phyloP scores from a whole-genome alignment of 768 basidiomycete species.

The Termitomyces sp. region DNA sequence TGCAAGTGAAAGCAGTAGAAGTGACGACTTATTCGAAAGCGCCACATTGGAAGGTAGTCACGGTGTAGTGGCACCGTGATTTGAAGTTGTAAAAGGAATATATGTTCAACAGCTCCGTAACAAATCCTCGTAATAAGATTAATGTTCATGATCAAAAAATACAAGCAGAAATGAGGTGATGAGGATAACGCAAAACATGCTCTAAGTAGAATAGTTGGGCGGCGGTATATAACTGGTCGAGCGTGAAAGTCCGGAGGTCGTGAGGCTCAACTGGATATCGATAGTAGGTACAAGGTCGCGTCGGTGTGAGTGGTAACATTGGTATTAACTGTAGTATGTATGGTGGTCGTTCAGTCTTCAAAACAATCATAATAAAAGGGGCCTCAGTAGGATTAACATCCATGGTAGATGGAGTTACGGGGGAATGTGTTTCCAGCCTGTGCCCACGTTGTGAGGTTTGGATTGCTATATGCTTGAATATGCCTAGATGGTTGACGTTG shows the following conservation, averaged over 20 bases:
- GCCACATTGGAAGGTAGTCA: not conserved
- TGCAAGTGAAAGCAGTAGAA: not conserved
- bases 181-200: conserved; percentile 2
- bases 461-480: conserved; percentile 61
- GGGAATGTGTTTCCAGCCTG: conserved; percentile 77
- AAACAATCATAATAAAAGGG: not conserved
- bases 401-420: conserved; percentile 51
- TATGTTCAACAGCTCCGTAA: conserved; percentile 14
- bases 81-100: conserved; percentile 2
- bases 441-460: conserved; percentile 86
- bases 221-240: conserved; percentile 1
- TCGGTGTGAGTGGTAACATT: conserved; percentile 3
- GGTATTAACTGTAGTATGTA: conserved; percentile 9
- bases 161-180: conserved; percentile 20
- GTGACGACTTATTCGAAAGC: not conserved
- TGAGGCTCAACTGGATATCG: conserved; percentile 3
- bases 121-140: conserved; percentile 14
- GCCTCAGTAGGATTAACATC: conserved; percentile 30
- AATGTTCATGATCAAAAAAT: conserved; percentile 14
- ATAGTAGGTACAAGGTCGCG: conserved; percentile 2
- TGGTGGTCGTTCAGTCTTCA: conserved; percentile 6
- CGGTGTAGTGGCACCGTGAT: not conserved
- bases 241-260: not conserved
- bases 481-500: conserved; percentile 31
- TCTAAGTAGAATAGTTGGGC: conserved; percentile 2